These are phyloP conservation scores for Prunus salicina DNA, from an alignment of 306 rosid species.

Conservation along the genomic window DNA sequence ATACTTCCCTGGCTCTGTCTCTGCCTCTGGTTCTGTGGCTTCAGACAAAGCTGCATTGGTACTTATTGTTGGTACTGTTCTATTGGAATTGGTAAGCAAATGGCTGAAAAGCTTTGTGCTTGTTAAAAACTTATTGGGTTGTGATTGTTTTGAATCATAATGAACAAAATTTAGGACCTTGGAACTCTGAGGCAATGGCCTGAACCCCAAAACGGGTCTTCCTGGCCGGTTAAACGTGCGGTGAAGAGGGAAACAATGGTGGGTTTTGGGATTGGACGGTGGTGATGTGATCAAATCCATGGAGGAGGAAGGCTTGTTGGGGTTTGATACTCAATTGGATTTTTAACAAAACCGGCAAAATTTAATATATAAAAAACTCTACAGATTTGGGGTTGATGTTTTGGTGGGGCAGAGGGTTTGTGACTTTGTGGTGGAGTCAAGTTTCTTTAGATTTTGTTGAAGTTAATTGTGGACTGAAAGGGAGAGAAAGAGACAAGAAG, in stretches of 20 bases:
- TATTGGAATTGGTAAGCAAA: slow-evolving; percentile 9
- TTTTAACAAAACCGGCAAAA: background rate
- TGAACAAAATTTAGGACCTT: slow-evolving; percentile 18
- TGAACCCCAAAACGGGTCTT: slow-evolving; percentile 17
- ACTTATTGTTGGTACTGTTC: slow-evolving; percentile 9
- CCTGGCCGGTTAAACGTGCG: slow-evolving; percentile 33
- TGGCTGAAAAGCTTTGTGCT: slow-evolving; percentile 30
- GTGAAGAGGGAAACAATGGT: slow-evolving; percentile 35
- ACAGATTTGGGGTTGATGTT: background rate
- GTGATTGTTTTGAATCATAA: slow-evolving; percentile 27
- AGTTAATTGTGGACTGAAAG: background rate
- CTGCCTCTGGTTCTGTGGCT: slow-evolving; percentile 26
- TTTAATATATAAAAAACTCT: background rate
- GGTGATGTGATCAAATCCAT: slow-evolving; percentile 69
- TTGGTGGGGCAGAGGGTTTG: slow-evolving; percentile 13
- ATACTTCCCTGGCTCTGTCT: slow-evolving; percentile 13
- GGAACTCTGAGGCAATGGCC: slow-evolving; percentile 27
- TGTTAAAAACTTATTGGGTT: slow-evolving; percentile 20
- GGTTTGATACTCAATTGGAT: background rate
- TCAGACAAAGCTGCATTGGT: slow-evolving; percentile 47
- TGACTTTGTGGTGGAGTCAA: slow-evolving; percentile 19
- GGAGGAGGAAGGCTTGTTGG: background rate
- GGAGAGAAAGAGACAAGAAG: slow-evolving; percentile 7
- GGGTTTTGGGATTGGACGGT: slow-evolving; percentile 44
- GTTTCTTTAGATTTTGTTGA: slow-evolving; percentile 12